Base-by-base conservation (phyloP, 345 rosid species). In the Linum tenue region DNA sequence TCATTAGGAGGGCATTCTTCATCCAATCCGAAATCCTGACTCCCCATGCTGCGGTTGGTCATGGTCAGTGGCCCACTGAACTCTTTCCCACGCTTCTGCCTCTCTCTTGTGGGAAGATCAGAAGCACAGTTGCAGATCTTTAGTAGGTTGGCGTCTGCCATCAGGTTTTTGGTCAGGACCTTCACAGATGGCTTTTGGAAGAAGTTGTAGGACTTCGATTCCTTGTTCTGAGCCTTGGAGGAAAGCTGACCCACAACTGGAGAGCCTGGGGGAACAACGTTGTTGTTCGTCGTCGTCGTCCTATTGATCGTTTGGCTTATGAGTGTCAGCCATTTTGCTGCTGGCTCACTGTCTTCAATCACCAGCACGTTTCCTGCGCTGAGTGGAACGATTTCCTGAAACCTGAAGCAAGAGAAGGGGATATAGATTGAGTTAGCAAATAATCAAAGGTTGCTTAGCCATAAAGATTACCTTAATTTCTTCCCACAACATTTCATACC, bases 321-420 rank as follows among this genome's bases (percentile, higher is more conserved):
- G 1, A 94, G 75, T 70, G 86, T 78, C 10, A 94, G 80, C 99
- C 99, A 94, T 80, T 84, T 94, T 37, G 92, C 95, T 1, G 99
- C 97, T 0, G 97, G 99, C 65, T 94, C 99, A 35, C 88, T 94
- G 79, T 94, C 99, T 76, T 90, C 99, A 39, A 72, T 80, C 37
- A 88, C 97, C 40, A 94, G 75, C 14, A 94, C 91, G 57, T 94
- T 94, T 57, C 99, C 99, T n/a, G 99, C 96, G 73, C 82, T 94
- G 16, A 94, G 73, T 7, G 97, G 97, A 59, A 94, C 97, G 57
- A 94, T 82, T 83, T 94, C 99, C 84, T 94, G 99, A 77, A 94
- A 94, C 81, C 97, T 90, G 80, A 64, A 64, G 42, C 37, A 3
- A 2, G 51, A 14, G 10, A 42, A 55, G 16, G 31, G 31, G 31